phyloP scores from a whole-genome alignment of 1,284 basidiomycete genomes.

The Cryptococcus sp. region DNA sequence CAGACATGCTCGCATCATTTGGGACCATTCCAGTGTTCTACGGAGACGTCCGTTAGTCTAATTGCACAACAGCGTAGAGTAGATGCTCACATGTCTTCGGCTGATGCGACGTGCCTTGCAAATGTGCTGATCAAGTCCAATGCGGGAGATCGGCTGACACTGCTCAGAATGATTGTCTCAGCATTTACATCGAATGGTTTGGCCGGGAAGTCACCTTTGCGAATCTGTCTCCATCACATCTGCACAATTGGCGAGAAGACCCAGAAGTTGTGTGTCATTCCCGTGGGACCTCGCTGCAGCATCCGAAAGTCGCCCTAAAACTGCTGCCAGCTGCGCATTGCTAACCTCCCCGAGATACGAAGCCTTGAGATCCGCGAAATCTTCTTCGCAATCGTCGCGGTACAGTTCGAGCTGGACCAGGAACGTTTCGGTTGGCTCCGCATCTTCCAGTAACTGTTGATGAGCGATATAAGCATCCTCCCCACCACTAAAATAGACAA shows the following conservation, averaged over 20 bases:
- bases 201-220: neutral
- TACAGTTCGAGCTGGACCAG: constrained; percentile 77
- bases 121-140: constrained; percentile 64
- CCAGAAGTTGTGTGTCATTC: neutral
- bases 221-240: neutral
- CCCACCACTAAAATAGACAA: constrained; percentile 19
- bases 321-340: constrained; percentile 6
- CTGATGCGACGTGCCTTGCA: constrained; percentile 61
- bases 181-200: too few species aligned
- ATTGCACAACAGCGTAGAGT: neutral
- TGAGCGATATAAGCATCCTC: neutral
- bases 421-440: constrained; percentile 72
- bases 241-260: neutral
- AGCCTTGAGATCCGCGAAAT: constrained; percentile 73
- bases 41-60: neutral
- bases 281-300: neutral
- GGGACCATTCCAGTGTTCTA: constrained; percentile 15
- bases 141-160: constrained; percentile 49
- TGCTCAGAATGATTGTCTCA: too few species aligned
- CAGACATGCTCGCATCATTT: constrained; percentile 7
- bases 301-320: constrained; percentile 2
- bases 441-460: constrained; percentile 68
- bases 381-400: constrained; percentile 83
- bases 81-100: constrained; percentile 11
- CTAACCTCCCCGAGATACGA: constrained; percentile 50